phyloP scores from a whole-genome alignment of 768 basidiomycete species.

The Psilocybe sp. region DNA sequence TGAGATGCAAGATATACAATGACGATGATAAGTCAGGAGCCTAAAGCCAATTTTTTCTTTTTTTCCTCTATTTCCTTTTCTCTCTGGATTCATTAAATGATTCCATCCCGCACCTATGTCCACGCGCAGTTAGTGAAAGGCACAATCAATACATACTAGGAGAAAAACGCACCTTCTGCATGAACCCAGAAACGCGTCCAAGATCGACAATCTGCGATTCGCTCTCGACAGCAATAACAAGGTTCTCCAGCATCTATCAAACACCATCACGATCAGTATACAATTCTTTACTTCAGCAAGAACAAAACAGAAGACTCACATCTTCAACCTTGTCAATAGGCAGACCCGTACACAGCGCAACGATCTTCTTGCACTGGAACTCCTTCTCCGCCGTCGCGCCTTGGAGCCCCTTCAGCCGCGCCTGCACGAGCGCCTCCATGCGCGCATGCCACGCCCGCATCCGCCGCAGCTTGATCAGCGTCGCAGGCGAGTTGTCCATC shows the following conservation, averaged over 20 bases:
- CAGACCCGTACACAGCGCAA: conserved; percentile 85
- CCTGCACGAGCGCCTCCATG: conserved; percentile 71
- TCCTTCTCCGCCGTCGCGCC: conserved; percentile 87
- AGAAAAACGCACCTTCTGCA: conserved; percentile 68
- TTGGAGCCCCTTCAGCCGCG: conserved; percentile 65
- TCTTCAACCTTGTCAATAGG: conserved; percentile 87
- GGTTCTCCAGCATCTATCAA: conserved; percentile 74
- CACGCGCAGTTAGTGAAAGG: background rate
- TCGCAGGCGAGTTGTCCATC: conserved; percentile 50
- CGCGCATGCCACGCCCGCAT: conserved; percentile 82
- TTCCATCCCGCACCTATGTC: conserved; percentile 56
- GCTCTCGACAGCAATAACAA: conserved; percentile 86
- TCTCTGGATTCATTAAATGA: conserved; percentile 37
- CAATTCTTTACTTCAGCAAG: background rate
- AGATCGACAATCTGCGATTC: conserved; percentile 82
- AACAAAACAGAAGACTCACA: conserved; percentile 45
- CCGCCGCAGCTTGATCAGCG: conserved; percentile 69
- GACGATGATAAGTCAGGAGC: conserved; percentile 10
- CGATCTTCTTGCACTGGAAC: conserved; percentile 88
- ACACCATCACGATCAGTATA: conserved; percentile 13
- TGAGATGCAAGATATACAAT: conserved; percentile 13
- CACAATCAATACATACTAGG: background rate
- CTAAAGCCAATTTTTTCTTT: background rate
- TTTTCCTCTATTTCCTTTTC: background rate
- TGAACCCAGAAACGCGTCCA: conserved; percentile 82